These are phyloP conservation scores for Flammula alnicola DNA, from an alignment of 1,284 basidiomycete species.

Conservation along the genomic window DNA sequence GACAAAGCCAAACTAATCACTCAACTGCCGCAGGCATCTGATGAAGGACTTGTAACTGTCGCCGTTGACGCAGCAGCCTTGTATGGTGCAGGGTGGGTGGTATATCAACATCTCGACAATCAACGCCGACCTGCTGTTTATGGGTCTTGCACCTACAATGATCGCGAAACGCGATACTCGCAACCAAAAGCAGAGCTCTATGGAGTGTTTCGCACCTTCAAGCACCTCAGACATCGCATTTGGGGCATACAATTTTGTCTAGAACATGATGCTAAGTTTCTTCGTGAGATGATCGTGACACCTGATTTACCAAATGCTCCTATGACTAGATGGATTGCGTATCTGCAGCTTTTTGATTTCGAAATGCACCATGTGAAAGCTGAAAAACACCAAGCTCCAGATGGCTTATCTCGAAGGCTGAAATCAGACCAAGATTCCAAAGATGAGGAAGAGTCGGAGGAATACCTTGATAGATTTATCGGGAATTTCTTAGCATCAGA, in stretches of 20 bases:
- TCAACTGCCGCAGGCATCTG: constrained; percentile 3
- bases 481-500: neutral
- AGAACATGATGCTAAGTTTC: constrained; percentile 39
- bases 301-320: constrained; percentile 39
- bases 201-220: constrained; percentile 37
- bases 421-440: constrained; percentile 13
- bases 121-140: constrained; percentile 31
- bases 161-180: constrained; percentile 36
- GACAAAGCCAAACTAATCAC: constrained; percentile 18
- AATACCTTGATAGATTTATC: constrained; percentile 14
- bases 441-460: constrained; percentile 23
- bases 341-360: constrained; percentile 37
- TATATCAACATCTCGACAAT: constrained; percentile 31
- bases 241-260: constrained; percentile 37
- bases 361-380: constrained; percentile 35
- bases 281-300: constrained; percentile 39
- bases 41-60: constrained; percentile 35
- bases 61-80: constrained; percentile 36
- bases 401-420: constrained; percentile 33
- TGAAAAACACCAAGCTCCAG: constrained; percentile 27
- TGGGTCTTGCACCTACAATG: constrained; percentile 38
- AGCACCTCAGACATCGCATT: constrained; percentile 32
- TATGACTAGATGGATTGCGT: constrained; percentile 39
- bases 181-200: constrained; percentile 44
- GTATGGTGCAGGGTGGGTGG: constrained; percentile 36